Base-by-base conservation (phyloP, 169 alveolate genomes). In the Eimeria praecox region DNA sequence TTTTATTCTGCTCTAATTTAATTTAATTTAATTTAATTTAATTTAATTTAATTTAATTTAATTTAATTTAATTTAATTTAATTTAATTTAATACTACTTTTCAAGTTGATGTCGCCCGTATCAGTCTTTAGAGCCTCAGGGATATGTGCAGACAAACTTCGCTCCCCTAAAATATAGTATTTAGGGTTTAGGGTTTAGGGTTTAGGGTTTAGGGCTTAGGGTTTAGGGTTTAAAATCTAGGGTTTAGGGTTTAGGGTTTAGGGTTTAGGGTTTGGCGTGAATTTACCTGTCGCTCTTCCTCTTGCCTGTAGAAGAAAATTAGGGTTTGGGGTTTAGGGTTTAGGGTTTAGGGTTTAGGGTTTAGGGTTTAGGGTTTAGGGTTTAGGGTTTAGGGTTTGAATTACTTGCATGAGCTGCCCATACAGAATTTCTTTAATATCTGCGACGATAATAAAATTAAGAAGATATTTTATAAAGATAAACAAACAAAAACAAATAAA, bases 211-310 rank as follows among this genome's bases (percentile, higher is more conserved):
- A 75, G n/a, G 16, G 54, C 24, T 38, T 75, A n/a, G 86, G 33
- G 86, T 75, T 75, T 56, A 56, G 66, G 66, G 66, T 38, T 75
- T 75, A 38, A 24, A 27, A 22, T 24, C 35, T 18, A 69, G 80
- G 42, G 80, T 69, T 69, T 69, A n/a, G 42, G 80, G 27, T 75
- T 38, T 75, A 30, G 52, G 52, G 56, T 75, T 75, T 75, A 75
- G n/a, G 16, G 54, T 38, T 38, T 75, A n/a, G 86, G 33, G 86
- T 75, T 75, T n/a, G 42, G 80, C n/a, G n/a, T n/a, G n/a, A n/a
- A n/a, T 69, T 14, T 75, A 75, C 86, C 86, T 10, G 86, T 75
- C 38, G 86, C 86, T 75, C 86, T n/a, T 75, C 86, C 86, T 38
- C 86, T 75, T 9, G 86, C 86, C 86, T 75, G 80, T 18, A 56